These are phyloP conservation scores for Penicillium verhagenii DNA, from an alignment of 495 filamentous ascomycete genomes.

Conservation along the genomic window DNA sequence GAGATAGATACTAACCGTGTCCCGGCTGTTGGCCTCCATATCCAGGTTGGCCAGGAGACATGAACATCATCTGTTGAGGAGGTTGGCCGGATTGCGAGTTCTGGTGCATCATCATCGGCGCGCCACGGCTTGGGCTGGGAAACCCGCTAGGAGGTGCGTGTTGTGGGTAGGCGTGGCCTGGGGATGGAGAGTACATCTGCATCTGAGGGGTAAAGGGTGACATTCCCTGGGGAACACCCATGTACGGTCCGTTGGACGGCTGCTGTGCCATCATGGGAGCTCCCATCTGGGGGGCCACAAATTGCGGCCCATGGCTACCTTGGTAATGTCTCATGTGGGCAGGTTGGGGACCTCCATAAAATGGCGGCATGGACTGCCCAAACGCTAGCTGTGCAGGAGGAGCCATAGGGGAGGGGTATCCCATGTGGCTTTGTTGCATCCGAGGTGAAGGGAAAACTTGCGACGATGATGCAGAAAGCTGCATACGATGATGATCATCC, in stretches of 20 bases:
- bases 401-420: slow-evolving; percentile 69
- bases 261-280: slow-evolving; percentile 82
- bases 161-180: slow-evolving; percentile 63
- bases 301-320: slow-evolving; percentile 59
- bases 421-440: slow-evolving; percentile 64
- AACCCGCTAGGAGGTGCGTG: slow-evolving; percentile 70
- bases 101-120: slow-evolving; percentile 83
- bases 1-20: slow-evolving; percentile 59
- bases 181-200: slow-evolving; percentile 71
- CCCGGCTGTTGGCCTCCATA: slow-evolving; percentile 62
- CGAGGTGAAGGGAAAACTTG: slow-evolving; percentile 79
- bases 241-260: slow-evolving; percentile 57
- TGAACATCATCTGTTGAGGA: slow-evolving; percentile 57
- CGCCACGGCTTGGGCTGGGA: slow-evolving; percentile 74
- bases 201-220: slow-evolving; percentile 63
- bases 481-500: slow-evolving; percentile 83
- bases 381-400: slow-evolving; percentile 66
- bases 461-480: slow-evolving; percentile 72
- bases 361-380: slow-evolving; percentile 69
- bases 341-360: slow-evolving; percentile 52
- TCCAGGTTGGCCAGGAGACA: slow-evolving; percentile 64
- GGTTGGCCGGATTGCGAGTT: slow-evolving; percentile 73
- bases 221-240: slow-evolving; percentile 55
- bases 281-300: slow-evolving; percentile 65
- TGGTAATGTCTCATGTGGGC: slow-evolving; percentile 43